phyloP scores from a whole-genome alignment of 2,329 filamentous ascomycete species.

The Epichloe baconii region DNA sequence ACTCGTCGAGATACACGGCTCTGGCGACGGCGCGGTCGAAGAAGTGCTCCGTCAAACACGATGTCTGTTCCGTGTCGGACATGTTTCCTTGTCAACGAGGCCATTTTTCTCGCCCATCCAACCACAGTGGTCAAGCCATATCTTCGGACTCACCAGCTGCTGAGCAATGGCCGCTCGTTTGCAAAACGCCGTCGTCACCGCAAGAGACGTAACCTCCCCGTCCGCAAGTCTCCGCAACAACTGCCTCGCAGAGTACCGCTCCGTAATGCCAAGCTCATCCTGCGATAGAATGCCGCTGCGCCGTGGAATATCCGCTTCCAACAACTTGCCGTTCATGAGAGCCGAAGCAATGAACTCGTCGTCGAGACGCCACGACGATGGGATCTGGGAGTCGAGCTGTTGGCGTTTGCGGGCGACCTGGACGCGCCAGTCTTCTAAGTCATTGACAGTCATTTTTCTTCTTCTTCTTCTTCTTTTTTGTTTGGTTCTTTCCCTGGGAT shows the following conservation, averaged over 20 bases:
- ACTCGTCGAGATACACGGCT: slow-evolving; percentile 9
- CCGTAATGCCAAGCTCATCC: slow-evolving; percentile 31
- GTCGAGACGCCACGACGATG: slow-evolving; percentile 4
- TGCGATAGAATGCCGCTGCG: slow-evolving; percentile 25
- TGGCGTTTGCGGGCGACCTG: not conserved
- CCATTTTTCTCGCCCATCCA: too few species aligned
- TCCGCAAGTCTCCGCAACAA: slow-evolving; percentile 23
- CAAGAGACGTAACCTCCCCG: slow-evolving; percentile 19
- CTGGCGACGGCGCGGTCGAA: slow-evolving; percentile 22
- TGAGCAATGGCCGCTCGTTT: slow-evolving; percentile 17
- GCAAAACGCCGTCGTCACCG: slow-evolving; percentile 22
- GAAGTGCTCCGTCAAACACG: slow-evolving; percentile 31
- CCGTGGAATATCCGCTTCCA: slow-evolving; percentile 7
- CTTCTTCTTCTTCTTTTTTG: not conserved
- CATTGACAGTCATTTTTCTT: not conserved
- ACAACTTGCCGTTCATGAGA: not conserved
- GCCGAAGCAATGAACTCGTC: not conserved
- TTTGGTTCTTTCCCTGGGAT: not conserved
- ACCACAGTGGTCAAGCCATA: not conserved
- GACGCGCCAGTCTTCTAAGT: not conserved
- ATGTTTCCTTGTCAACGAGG: too few species aligned
- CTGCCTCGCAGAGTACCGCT: slow-evolving; percentile 23
- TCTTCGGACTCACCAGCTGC: slow-evolving; percentile 12
- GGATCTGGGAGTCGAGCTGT: slow-evolving; percentile 1
- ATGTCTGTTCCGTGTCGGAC: slow-evolving; percentile 7